A percentile compares a stretch with the other conserved stretches of the same genome.
phyloP scores from a whole-genome alignment of 2,329 filamentous ascomycete genomes.

The Arthrobotrys pseudoclavata region DNA sequence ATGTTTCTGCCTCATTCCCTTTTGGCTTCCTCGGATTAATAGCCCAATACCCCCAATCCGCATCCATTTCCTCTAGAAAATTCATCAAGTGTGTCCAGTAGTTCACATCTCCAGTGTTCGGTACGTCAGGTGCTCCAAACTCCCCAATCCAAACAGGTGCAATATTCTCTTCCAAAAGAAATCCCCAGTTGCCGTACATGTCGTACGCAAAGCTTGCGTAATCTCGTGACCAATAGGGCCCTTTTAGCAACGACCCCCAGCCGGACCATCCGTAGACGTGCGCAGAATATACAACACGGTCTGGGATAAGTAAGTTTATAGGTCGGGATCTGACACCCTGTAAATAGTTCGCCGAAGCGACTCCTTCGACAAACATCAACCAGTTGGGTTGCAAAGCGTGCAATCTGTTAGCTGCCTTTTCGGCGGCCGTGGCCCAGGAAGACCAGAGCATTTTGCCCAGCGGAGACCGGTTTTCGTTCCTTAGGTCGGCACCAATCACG shows the following conservation, averaged over 20 bases:
- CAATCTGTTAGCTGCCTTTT: conserved; percentile 74
- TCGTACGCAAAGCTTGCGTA: conserved; percentile 75
- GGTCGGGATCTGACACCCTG: conserved; percentile 72
- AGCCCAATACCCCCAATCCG: conserved; percentile 79
- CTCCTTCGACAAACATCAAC: conserved; percentile 78
- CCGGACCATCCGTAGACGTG: conserved; percentile 80
- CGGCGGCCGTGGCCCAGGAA: conserved; percentile 75
- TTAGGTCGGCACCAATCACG: conserved; percentile 76
- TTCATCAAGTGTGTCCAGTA: conserved; percentile 77
- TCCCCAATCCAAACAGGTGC: conserved; percentile 79
- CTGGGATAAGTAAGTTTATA: conserved; percentile 71
- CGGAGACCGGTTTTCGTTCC: conserved; percentile 77
- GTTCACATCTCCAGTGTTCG: conserved; percentile 72
- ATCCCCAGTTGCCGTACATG: conserved; percentile 77
- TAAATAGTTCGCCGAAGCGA: conserved; percentile 77
- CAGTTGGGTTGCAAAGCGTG: conserved; percentile 74
- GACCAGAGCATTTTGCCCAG: conserved; percentile 79
- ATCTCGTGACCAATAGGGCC: conserved; percentile 73
- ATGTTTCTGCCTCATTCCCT: conserved; percentile 72
- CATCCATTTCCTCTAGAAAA: conserved; percentile 73
- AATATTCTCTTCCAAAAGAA: conserved; percentile 71
- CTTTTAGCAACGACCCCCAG: conserved; percentile 73
- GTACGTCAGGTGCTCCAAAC: conserved; percentile 73
- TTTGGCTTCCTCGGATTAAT: conserved; percentile 76
- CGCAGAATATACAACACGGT: conserved; percentile 76